These are phyloP conservation scores for Hippophae rhamnoides DNA, from an alignment of 306 rosid genomes.

Conservation along the genomic window DNA sequence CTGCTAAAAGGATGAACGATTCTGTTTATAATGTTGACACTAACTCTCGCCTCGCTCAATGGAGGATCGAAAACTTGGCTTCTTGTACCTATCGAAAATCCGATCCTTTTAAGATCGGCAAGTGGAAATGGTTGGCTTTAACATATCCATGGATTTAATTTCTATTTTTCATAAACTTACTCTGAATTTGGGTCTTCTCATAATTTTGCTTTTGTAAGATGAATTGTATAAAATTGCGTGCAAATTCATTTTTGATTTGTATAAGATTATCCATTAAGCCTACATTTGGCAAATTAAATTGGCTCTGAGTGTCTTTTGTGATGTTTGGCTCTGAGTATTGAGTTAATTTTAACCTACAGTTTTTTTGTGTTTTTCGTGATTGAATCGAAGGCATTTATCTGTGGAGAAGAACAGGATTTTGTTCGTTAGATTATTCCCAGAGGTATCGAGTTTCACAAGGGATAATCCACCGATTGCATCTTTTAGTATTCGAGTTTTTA, in stretches of 20 bases:
- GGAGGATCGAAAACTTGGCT: slow-evolving; percentile 88
- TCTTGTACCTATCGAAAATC: slow-evolving; percentile 92
- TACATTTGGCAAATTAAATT: slow-evolving; percentile 6
- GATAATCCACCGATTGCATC: slow-evolving; percentile 91
- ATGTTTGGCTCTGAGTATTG: background rate
- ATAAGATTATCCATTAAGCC: background rate
- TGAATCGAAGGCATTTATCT: slow-evolving; percentile 72
- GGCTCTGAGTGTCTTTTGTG: background rate
- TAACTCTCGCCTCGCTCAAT: slow-evolving; percentile 91
- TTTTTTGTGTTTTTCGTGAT: background rate
- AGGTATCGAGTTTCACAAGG: slow-evolving; percentile 70
- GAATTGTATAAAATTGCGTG: too few relatives aligned
- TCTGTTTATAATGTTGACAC: slow-evolving; percentile 73
- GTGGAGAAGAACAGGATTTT: slow-evolving; percentile 78
- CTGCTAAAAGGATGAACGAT: slow-evolving; percentile 74
- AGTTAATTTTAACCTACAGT: background rate
- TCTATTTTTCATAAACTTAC: background rate
- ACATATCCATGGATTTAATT: background rate
- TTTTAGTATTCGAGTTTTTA: slow-evolving; percentile 60
- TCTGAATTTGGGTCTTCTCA: background rate
- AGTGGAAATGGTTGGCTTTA: slow-evolving; percentile 69
- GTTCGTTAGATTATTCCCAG: slow-evolving; percentile 72
- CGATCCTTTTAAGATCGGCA: slow-evolving; percentile 94
- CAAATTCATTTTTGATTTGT: too few relatives aligned
- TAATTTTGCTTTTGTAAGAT: too few relatives aligned